A percentile compares a stretch with the other conserved stretches of the same genome.
Evolutionary conservation across 2,329 filamentous ascomycete species (phyloP).

Genomic region (Colletotrichum sp.): DNA sequence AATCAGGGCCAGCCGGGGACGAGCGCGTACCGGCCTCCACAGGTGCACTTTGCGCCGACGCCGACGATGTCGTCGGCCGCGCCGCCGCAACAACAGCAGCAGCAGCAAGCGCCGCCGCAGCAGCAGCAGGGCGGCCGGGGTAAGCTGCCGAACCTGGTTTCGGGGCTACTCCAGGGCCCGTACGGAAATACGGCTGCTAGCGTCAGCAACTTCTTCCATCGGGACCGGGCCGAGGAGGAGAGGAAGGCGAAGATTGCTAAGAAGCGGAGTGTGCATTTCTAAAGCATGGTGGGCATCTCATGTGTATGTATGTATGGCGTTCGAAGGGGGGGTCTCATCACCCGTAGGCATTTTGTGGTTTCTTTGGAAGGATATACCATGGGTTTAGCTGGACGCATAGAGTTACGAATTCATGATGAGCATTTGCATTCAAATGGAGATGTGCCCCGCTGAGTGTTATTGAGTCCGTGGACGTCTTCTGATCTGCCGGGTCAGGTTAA

Average conservation of each 20-base stretch:
- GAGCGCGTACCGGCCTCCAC: constrained; percentile 24
- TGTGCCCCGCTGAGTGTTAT: too few species aligned
- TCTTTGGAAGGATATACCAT: neutral
- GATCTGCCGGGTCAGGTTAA: too few species aligned
- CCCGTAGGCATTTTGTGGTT: neutral
- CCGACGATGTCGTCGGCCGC: constrained; percentile 3
- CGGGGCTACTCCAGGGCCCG: constrained; percentile 31
- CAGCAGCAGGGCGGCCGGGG: constrained; percentile 23
- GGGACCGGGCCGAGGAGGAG: constrained; percentile 38
- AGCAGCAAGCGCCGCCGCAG: constrained; percentile 21
- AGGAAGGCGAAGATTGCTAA: constrained; percentile 45
- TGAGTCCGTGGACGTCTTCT: too few species aligned
- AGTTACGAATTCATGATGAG: neutral
- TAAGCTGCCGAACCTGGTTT: constrained; percentile 29
- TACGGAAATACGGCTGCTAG: constrained; percentile 45
- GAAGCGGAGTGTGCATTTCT: constrained; percentile 54
- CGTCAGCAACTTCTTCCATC: constrained; percentile 48
- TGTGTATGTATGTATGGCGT: neutral
- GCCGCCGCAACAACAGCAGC: constrained; percentile 15
- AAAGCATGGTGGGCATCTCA: neutral
- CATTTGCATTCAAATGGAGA: neutral
- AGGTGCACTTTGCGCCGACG: constrained; percentile 23
- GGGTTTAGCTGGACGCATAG: neutral
- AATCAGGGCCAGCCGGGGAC: constrained; percentile 1
- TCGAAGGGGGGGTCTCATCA: neutral